Base-by-base conservation (phyloP, 75 land plant genomes). In the Pinus tabuliformis region DNA sequence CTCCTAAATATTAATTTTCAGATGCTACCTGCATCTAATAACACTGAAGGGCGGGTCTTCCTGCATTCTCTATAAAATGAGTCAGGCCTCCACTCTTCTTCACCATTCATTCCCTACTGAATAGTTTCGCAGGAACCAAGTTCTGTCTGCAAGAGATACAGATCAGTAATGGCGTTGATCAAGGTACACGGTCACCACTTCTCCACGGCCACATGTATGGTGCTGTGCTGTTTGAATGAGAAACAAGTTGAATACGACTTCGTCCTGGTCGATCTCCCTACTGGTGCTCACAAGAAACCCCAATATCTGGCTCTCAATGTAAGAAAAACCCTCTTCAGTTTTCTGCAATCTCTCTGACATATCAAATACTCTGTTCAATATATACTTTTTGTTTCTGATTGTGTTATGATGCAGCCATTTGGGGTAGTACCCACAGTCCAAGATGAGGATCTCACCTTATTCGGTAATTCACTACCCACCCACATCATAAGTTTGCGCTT, bases 231-330 rank as follows among this genome's bases (percentile, higher is more conserved):
- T 15, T 80, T 89, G 14, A 28, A 61, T 56, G 94, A 91, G 87
- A 81, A 85, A 75, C 86, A 73, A 11, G 58, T 85, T 13, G 86
- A 87, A 0, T 87, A 77, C 74, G 83, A 89, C 80, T n/a, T 89
- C 36, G 78, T 80, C 39, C 63, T 28, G 12, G 85, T 92, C 33
- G 62, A 87, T 70, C 24, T 92, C 70, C 17, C 16, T 20, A 21
- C 62, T 2, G 90, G 87, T 13, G 82, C 80, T 12, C 87, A 90
- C 74, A 87, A 90, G 73, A 22, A 22, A 20, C 84, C 84, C 28
- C 39, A 75, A 26, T 90, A 78, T 76, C 83, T 85, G 6, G 71
- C 75, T 64, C 65, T 83, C 75, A n/a, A 49, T 76, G 39, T 75
- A 81, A 75, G 84, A 49, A 45, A 45, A 45, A 6, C 9, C 8